A percentile compares a stretch with the other conserved stretches of the same genome.
Evolutionary conservation across 352 stramenopile genomes (phyloP).

Genomic region (Phytophthora idaei): DNA sequence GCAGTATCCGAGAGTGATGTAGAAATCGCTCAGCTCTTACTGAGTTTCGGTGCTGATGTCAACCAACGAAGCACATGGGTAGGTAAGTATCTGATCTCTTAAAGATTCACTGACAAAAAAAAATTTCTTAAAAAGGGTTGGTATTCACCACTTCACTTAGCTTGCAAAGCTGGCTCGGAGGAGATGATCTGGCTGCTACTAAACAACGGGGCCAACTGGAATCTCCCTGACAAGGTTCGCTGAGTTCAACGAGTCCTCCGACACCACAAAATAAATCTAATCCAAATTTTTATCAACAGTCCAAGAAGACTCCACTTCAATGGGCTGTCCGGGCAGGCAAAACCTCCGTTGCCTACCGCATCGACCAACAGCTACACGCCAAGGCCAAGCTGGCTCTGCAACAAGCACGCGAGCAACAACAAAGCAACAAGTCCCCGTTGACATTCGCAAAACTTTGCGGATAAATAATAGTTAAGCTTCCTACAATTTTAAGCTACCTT

Average conservation of each 20-base stretch:
- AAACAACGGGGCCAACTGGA: conserved; percentile 65
- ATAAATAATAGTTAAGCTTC: conserved; percentile 59
- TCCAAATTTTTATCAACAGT: conserved; percentile 13
- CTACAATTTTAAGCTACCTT: conserved; percentile 25
- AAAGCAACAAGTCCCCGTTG: conserved; percentile 25
- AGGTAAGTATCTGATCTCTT: neutral
- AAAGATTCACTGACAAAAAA: neutral
- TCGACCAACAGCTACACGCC: conserved; percentile 76
- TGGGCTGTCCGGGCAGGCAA: conserved; percentile 74
- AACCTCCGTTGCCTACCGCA: conserved; percentile 70
- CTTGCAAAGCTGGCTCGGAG: conserved; percentile 71
- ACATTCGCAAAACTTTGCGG: conserved; percentile 45
- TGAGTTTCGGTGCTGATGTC: conserved; percentile 50
- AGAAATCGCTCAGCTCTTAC: conserved; percentile 52
- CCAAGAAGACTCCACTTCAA: conserved; percentile 72
- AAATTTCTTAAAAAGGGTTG: conserved; percentile 46
- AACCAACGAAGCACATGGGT: conserved; percentile 74
- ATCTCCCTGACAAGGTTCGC: conserved; percentile 56
- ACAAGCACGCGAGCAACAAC: conserved; percentile 33
- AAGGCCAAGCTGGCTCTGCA: conserved; percentile 41
- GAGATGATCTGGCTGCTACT: conserved; percentile 69
- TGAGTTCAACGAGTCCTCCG: neutral
- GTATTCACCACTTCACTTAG: conserved; percentile 81
- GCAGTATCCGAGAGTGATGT: conserved; percentile 53
- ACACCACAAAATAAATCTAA: neutral